These are phyloP conservation scores for Nepenthes gracilis DNA, from an alignment of 148 eudicot genomes.

Conservation along the genomic window DNA sequence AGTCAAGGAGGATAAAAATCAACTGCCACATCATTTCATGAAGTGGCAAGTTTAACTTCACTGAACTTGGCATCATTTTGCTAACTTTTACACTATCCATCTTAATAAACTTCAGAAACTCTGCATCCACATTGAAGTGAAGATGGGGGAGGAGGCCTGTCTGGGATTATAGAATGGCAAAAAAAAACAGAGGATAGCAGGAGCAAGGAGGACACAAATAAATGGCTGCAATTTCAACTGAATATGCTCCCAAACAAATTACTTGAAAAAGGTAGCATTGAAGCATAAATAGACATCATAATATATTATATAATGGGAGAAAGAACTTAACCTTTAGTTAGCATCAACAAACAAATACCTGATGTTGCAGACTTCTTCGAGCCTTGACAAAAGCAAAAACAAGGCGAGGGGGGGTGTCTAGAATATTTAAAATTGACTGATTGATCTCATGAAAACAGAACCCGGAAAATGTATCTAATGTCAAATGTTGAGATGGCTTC, in stretches of 20 bases:
- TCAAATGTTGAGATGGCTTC: conserved; percentile 9
- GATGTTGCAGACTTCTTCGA: not conserved
- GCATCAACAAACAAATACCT: no score
- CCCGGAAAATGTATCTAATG: conserved; percentile 16
- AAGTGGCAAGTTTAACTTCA: no score
- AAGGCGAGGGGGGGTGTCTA: conserved; percentile 4
- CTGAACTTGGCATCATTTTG: no score
- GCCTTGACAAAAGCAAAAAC: conserved; percentile 10
- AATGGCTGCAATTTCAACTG: not conserved
- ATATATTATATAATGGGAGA: not conserved
- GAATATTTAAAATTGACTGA: conserved; percentile 13
- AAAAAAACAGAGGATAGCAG: not conserved
- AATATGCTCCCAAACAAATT: not conserved
- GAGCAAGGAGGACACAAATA: not conserved
- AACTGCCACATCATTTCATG: no score
- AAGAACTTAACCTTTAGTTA: not conserved
- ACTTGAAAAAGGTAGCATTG: not conserved
- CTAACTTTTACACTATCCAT: no score
- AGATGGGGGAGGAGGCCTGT: no score
- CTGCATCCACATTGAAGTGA: no score
- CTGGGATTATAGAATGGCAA: not conserved
- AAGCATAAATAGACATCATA: not conserved
- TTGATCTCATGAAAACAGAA: conserved; percentile 15
- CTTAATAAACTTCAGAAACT: no score
- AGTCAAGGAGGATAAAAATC: no score